These are phyloP conservation scores for Mycena galopus DNA, from an alignment of 768 basidiomycete genomes.

Conservation along the genomic window DNA sequence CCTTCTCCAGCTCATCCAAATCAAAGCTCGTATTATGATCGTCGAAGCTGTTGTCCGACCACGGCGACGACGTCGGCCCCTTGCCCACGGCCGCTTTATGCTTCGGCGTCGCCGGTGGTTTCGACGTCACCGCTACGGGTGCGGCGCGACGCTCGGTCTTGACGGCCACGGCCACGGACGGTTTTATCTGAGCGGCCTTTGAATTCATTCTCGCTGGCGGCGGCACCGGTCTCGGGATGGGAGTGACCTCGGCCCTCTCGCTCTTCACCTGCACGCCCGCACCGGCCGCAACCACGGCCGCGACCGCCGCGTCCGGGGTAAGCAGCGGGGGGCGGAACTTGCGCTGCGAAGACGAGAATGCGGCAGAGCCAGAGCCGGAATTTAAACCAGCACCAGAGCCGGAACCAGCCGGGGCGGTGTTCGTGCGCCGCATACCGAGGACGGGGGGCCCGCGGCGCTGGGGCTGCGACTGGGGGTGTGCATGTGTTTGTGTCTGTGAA, in stretches of 20 bases:
- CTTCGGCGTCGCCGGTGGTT: too few species aligned
- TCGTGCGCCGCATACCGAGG: slow-evolving; percentile 34
- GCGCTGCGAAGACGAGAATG: slow-evolving; percentile 3
- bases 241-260: neutral
- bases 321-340: slow-evolving; percentile 28
- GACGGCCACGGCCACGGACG: too few species aligned
- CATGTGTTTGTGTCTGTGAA: neutral
- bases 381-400: too few species aligned
- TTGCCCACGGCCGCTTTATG: too few species aligned
- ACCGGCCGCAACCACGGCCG: neutral
- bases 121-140: neutral
- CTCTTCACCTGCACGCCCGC: neutral
- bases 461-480: neutral
- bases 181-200: too few species aligned
- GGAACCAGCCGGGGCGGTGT: slow-evolving; percentile 19
- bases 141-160: neutral
- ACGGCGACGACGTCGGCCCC: neutral
- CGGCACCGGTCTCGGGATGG: neutral
- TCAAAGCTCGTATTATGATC: slow-evolving; percentile 19
- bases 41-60: slow-evolving; percentile 1
- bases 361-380: neutral
- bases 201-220: too few species aligned
- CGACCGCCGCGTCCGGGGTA: neutral
- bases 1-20: slow-evolving; percentile 27
- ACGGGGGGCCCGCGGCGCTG: slow-evolving; percentile 23